Conservation (phyloP, 108 stramenopile species). For the Pseudonitzschia multiseries region DNA sequence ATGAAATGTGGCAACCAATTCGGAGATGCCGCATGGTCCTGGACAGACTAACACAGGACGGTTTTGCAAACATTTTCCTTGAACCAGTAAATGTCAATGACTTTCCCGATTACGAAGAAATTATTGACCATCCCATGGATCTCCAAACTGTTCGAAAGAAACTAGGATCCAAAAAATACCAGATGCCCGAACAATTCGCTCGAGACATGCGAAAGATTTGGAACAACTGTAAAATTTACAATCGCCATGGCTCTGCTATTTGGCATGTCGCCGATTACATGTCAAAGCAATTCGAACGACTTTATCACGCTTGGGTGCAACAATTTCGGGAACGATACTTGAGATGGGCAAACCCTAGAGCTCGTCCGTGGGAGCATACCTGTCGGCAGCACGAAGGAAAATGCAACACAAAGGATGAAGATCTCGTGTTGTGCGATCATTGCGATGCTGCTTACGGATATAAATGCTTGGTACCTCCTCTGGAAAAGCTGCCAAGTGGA, state of each 20-base stretch:
- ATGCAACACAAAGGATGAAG: constrained; percentile 63
- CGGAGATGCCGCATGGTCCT: constrained; percentile 78
- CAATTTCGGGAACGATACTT: constrained; percentile 82
- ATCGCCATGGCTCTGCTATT: constrained; percentile 85
- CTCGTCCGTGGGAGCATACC: constrained; percentile 85
- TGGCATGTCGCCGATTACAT: constrained; percentile 94
- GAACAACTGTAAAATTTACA: constrained; percentile 93
- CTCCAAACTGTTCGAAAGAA: constrained; percentile 77
- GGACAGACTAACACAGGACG: constrained; percentile 61
- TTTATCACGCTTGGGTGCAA: constrained; percentile 90
- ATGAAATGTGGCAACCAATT: constrained; percentile 86
- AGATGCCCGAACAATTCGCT: constrained; percentile 79
- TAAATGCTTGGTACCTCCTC: constrained; percentile 65
- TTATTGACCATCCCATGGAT: constrained; percentile 89
- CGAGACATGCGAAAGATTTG: constrained; percentile 87
- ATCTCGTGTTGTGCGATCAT: constrained; percentile 86
- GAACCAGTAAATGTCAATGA: constrained; percentile 80
- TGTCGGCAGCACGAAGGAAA: constrained; percentile 74
- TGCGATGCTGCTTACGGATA: constrained; percentile 86
- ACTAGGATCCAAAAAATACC: constrained; percentile 60
- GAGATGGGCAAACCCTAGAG: constrained; percentile 80
- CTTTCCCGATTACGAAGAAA: constrained; percentile 83
- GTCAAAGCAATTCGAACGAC: constrained; percentile 89
- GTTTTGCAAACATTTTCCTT: constrained; percentile 83
- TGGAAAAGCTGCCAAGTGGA: constrained; percentile 74